Evolutionary conservation across 73 alveolate species (phyloP), one percentile per base, ranked within the genome.

Genomic region (Tetrahymena borealis): DNA sequence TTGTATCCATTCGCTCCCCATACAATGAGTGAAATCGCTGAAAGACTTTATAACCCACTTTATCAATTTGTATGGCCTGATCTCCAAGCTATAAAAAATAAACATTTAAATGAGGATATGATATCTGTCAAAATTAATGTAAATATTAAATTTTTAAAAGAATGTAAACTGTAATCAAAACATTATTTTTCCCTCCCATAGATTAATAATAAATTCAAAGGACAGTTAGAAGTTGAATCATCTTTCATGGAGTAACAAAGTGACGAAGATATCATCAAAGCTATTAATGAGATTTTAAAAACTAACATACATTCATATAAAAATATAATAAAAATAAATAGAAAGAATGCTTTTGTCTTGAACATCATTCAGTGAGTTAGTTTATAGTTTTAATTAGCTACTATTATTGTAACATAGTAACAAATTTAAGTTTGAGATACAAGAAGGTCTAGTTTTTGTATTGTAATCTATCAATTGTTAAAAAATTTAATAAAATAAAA

Each of bases 1-100:
- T 32, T 91, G 24, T 90, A 94, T 92, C 96, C 96, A 3, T 85
- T 94, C 92, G 96, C 96, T 39, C 96, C 96, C 16, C 96, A 94
- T 78, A 37, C 90, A 9, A 24, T 95, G 37, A 31, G 94, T 6
- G 96, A 94, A 33, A 60, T 92, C 11, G 85, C 85, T 28, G 85
- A 60, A 60, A 60, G 28, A 7, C 85, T 60, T 15, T 60, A 60
- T 15, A 60, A 60, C n/a, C n/a, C n/a, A 60, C 37, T 24, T 24
- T 60, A 60, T 60, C 28, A 60, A 60, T 60, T 60, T 16, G 13
- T 60, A 0, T 60, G 85, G 85, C 85, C 85, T 5, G 85, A 60
- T 60, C 28, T 60, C n/a, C 28, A 2, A 60, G 35, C 85, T 20
- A 60, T 60, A 24, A 60, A 60, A 18, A n/a, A 60, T 18, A 60